Conservation (phyloP, 768 basidiomycete genomes). For the Hypsizygus marmoreus region DNA sequence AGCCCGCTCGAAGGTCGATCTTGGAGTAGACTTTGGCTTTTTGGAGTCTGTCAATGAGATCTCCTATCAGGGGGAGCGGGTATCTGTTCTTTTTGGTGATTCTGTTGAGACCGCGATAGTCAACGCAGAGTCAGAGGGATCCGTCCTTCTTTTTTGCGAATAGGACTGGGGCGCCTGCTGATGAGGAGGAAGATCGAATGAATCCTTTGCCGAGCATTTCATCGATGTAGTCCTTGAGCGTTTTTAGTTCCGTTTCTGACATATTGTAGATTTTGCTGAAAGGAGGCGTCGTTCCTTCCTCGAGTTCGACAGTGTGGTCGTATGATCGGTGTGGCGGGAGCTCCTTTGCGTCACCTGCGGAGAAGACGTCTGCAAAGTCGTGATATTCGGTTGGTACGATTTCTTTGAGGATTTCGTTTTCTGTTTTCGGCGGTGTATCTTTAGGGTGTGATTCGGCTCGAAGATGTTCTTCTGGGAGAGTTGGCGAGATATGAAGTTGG, state of each 20-base stretch:
- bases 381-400: too few species aligned
- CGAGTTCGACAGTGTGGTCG: conserved; percentile 33
- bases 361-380: conserved; percentile 29
- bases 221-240: conserved; percentile 28
- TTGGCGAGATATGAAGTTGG: not conserved
- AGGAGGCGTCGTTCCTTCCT: conserved; percentile 22
- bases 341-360: conserved; percentile 19
- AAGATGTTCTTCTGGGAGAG: not conserved
- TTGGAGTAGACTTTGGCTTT: conserved; percentile 25
- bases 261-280: conserved; percentile 26
- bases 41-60: conserved; percentile 29
- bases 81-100: conserved; percentile 39
- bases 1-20: conserved; percentile 38
- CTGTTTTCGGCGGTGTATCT: too few species aligned
- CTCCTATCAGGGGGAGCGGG: conserved; percentile 31
- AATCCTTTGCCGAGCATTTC: conserved; percentile 28
- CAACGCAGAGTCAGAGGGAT: conserved; percentile 21
- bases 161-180: conserved; percentile 22
- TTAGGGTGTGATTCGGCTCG: too few species aligned
- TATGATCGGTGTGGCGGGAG: conserved; percentile 30
- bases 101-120: conserved; percentile 27
- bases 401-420: not conserved
- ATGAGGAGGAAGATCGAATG: conserved; percentile 24
- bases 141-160: conserved; percentile 23
- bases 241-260: conserved; percentile 21